phyloP scores from a whole-genome alignment of 1,139 yeast species.

The Kurtzmaniella natalensis region DNA sequence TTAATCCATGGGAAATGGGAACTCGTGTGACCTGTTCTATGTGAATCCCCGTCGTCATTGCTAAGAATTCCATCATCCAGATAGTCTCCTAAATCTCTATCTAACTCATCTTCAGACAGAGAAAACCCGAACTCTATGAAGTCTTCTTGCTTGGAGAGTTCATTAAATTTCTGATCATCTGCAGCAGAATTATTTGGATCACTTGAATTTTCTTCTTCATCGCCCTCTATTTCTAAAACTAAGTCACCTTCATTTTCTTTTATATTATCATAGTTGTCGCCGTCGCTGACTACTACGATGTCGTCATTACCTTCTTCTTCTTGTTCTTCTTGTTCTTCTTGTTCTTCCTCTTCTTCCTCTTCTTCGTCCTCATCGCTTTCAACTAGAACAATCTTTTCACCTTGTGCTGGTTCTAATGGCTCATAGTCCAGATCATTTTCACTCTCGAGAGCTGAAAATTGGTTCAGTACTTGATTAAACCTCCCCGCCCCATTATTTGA shows the following conservation, averaged over 20 bases:
- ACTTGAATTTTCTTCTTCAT: neutral
- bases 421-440: constrained; percentile 20
- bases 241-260: neutral
- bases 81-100: constrained; percentile 20
- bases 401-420: constrained; percentile 9
- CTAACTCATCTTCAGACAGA: constrained; percentile 39
- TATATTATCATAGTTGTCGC: constrained; percentile 13
- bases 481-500: no score
- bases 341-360: constrained; percentile 9
- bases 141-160: constrained; percentile 48
- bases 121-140: constrained; percentile 60
- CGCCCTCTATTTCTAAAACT: constrained; percentile 4
- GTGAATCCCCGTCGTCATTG: constrained; percentile 30
- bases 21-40: constrained; percentile 11
- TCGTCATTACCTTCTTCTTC: constrained; percentile 14
- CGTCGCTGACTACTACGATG: constrained; percentile 36
- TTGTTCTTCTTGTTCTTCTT: neutral
- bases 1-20: constrained; percentile 75
- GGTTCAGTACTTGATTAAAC: constrained; percentile 13
- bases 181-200: neutral
- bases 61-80: constrained; percentile 36
- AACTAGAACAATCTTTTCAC: constrained; percentile 20
- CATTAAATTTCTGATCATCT: constrained; percentile 15
- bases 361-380: constrained; percentile 20
- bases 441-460: constrained; percentile 17